Conservation (phyloP, 202 grass and related monocot species). For the Saccharum hybrid region DNA sequence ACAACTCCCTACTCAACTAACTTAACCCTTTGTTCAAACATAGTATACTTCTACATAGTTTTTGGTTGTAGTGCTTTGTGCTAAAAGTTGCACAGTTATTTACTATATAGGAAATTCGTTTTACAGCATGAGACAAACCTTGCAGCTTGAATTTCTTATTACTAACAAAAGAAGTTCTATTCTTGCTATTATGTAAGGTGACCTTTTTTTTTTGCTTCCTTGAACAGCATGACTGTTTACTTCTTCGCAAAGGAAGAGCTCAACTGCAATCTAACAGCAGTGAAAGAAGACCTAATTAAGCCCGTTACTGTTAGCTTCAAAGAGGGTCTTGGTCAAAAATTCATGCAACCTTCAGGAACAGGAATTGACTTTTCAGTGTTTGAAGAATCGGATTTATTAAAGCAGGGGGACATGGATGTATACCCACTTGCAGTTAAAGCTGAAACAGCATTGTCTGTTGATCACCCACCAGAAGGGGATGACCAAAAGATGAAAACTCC, state of each 20-base stretch:
- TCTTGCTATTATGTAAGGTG: conserved; percentile 16
- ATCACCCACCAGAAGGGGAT: conserved; percentile 54
- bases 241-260: conserved; percentile 90
- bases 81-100: conserved; percentile 20
- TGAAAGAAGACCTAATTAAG: conserved; percentile 65
- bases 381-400: conserved; percentile 71
- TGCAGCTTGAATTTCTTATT: conserved; percentile 13
- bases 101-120: neutral
- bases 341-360: conserved; percentile 87
- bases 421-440: conserved; percentile 93
- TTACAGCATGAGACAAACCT: neutral
- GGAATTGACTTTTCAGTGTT: conserved; percentile 80
- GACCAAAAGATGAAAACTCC: conserved; percentile 55
- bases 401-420: conserved; percentile 67
- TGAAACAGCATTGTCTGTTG: conserved; percentile 61
- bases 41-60: conserved; percentile 22
- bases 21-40: neutral
- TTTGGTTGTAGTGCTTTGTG: conserved; percentile 8
- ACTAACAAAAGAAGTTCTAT: neutral
- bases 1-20: neutral
- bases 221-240: conserved; percentile 81
- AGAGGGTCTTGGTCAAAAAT: conserved; percentile 95
- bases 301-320: conserved; percentile 81
- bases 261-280: conserved; percentile 68
- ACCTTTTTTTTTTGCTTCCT: conserved; percentile 50